Conservation (phyloP, 495 filamentous ascomycete species). For the Trichoderma reesei region DNA sequence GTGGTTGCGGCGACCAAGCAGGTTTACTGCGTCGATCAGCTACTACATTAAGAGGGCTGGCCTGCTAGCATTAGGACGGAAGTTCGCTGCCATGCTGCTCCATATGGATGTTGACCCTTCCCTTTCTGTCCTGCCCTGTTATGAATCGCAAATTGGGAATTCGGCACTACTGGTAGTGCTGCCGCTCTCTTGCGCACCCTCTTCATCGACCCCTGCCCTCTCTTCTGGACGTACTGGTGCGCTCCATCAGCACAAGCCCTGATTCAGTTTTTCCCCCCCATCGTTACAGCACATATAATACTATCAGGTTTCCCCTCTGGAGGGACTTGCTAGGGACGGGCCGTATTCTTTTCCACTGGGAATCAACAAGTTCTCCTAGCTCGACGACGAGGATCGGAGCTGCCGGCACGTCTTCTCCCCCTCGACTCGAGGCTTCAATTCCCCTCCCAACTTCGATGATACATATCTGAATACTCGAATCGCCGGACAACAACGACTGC, state of each 20-base stretch:
- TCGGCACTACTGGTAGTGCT: not conserved
- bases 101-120: not conserved
- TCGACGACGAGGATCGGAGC: not conserved
- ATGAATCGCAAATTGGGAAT: not conserved
- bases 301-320: not conserved
- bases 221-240: not conserved
- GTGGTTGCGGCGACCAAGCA: not conserved
- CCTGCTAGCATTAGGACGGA: not conserved
- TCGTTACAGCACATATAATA: not conserved
- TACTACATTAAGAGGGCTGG: not conserved
- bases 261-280: not conserved
- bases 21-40: not conserved
- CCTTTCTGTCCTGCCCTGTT: not conserved
- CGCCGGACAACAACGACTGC: not conserved
- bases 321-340: not conserved
- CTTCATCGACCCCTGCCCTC: conserved; percentile 1
- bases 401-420: not conserved
- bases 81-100: not conserved
- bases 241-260: not conserved
- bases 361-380: not conserved
- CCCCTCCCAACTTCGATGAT: not conserved
- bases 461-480: not conserved
- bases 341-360: not conserved
- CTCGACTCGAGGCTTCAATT: not conserved
- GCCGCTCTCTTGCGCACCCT: not conserved